Evolutionary conservation across 2,329 filamentous ascomycete genomes (phyloP).

Genomic region (Westerdykella sp.): DNA sequence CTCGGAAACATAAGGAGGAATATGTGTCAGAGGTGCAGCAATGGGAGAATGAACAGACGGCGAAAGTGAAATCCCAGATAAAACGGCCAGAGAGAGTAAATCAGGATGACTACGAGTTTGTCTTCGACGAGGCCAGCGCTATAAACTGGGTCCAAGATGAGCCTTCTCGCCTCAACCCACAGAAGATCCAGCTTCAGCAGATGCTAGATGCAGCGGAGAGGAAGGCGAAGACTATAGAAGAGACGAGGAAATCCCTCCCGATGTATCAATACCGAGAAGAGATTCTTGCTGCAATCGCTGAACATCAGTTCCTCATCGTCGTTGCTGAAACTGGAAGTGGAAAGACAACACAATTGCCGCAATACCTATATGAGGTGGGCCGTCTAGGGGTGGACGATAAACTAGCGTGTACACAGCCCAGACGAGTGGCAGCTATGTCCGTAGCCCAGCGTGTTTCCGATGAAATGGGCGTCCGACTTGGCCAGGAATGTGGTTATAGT

Average conservation of each 20-base stretch:
- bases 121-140: conserved; percentile 83
- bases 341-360: conserved; percentile 91
- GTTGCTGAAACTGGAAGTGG: conserved; percentile 93
- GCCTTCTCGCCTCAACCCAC: conserved; percentile 66
- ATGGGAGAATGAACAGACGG: conserved; percentile 86
- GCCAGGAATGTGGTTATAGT: conserved; percentile 87
- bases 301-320: conserved; percentile 83
- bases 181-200: conserved; percentile 71
- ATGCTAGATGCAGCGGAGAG: conserved; percentile 85
- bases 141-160: conserved; percentile 79
- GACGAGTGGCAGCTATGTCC: conserved; percentile 94
- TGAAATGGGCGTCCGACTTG: conserved; percentile 83
- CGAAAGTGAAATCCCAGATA: conserved; percentile 69
- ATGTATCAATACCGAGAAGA: conserved; percentile 84
- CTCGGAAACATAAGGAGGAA: conserved; percentile 80
- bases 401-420: conserved; percentile 88
- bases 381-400: conserved; percentile 80
- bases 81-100: conserved; percentile 63
- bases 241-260: conserved; percentile 82
- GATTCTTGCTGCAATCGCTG: conserved; percentile 76
- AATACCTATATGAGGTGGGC: conserved; percentile 87
- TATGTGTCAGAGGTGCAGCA: conserved; percentile 92
- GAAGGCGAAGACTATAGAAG: conserved; percentile 80
- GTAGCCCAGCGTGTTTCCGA: conserved; percentile 94
- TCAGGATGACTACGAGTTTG: conserved; percentile 82